Percentiles rank a stretch among this genome's conserved stretches.
Conservation (phyloP, 23 red algal species). For the Chondrus crispus region DNA sequence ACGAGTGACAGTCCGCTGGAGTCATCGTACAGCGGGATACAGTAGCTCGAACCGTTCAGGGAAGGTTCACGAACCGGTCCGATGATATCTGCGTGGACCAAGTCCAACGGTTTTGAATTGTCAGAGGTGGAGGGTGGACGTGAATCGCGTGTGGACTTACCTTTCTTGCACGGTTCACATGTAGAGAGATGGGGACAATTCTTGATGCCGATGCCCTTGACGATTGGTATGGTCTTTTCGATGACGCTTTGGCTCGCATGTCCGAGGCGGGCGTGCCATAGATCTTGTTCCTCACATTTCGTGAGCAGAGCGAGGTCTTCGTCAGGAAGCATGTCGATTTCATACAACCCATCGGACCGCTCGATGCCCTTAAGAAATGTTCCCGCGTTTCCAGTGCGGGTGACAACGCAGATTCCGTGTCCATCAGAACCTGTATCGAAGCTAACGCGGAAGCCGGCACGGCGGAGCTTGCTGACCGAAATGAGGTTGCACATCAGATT, state of each 20-base stretch:
- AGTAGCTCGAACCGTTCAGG: neutral
- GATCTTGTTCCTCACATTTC: neutral
- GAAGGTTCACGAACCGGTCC: neutral
- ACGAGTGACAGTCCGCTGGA: neutral
- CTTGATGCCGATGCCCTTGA: neutral
- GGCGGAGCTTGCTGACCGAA: neutral
- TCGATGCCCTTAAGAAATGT: neutral
- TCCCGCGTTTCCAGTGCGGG: neutral
- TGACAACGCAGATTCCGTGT: neutral
- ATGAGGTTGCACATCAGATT: constrained; percentile 15
- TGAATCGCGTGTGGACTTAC: neutral
- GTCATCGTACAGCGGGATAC: neutral
- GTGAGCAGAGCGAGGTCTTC: neutral
- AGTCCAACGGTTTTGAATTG: neutral
- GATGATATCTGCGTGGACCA: neutral
- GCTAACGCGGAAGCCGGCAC: neutral
- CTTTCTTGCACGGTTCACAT: neutral
- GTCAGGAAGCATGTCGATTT: neutral
- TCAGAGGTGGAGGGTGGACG: neutral
- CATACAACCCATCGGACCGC: neutral
- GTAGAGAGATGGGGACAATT: neutral
- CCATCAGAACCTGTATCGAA: neutral
- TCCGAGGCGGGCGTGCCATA: neutral
- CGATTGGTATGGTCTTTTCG: neutral
- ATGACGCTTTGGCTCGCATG: neutral